phyloP scores from a whole-genome alignment of 2,329 filamentous ascomycete species.

The Corniculantispora saksenae region DNA sequence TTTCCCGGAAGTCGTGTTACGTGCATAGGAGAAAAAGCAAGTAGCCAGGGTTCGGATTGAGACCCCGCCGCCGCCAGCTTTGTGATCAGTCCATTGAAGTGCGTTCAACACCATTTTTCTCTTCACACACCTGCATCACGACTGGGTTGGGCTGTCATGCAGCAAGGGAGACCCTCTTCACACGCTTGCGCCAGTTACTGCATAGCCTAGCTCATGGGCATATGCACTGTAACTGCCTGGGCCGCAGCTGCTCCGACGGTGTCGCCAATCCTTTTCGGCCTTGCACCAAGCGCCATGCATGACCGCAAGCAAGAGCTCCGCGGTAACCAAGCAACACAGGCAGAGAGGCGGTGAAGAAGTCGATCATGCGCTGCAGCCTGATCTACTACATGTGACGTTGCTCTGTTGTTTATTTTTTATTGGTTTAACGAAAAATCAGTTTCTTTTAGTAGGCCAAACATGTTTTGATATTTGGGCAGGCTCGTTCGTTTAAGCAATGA shows the following conservation, averaged over 20 bases:
- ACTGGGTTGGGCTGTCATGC: not conserved
- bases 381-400: not conserved
- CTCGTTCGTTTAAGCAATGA: not conserved
- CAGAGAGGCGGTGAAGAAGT: not conserved
- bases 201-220: not conserved
- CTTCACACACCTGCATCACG: not conserved
- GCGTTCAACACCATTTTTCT: not conserved
- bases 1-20: not conserved
- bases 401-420: not conserved
- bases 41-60: not conserved
- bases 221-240: not conserved
- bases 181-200: not conserved
- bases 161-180: not conserved
- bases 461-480: not conserved
- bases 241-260: not conserved
- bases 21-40: not conserved
- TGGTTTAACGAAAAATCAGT: too few relatives aligned
- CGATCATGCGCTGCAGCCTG: not conserved
- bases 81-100: not conserved
- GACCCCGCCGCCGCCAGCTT: not conserved
- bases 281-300: not conserved
- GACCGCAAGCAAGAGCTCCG: not conserved
- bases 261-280: not conserved
- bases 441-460: not conserved
- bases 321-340: not conserved